These are phyloP conservation scores for Boletus subparvulus DNA, from an alignment of 768 basidiomycete genomes.

Conservation along the genomic window DNA sequence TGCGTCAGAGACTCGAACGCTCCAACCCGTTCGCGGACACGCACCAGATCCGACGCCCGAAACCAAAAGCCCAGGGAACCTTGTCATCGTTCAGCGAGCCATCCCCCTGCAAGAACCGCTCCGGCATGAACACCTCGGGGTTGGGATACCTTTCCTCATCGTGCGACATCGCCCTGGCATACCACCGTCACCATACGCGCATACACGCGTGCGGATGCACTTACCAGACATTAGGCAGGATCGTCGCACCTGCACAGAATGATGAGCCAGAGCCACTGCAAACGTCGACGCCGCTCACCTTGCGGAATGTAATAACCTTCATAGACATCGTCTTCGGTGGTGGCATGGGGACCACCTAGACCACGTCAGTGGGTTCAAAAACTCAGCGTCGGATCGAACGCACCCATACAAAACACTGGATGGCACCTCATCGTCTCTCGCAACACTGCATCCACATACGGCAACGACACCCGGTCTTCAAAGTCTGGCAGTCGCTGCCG, in stretches of 20 bases:
- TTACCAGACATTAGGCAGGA: conserved; percentile 17
- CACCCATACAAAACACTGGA: conserved; percentile 28
- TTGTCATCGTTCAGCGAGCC: conserved; percentile 18
- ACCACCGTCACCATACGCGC: not conserved
- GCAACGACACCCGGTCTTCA: conserved; percentile 27
- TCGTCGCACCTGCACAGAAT: conserved; percentile 2
- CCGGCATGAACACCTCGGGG: conserved; percentile 37
- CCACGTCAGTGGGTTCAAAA: not conserved
- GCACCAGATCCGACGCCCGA: conserved; percentile 24
- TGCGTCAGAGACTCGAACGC: not conserved
- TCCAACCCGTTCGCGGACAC: not conserved
- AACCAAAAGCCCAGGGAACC: conserved; percentile 16
- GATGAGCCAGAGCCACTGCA: not conserved
- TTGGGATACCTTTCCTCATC: conserved; percentile 38
- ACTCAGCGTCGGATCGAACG: not conserved
- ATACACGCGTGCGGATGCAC: not conserved
- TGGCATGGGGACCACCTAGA: conserved; percentile 43
- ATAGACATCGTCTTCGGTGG: conserved; percentile 37
- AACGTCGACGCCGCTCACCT: not conserved
- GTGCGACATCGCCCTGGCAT: conserved; percentile 40
- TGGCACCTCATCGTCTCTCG: conserved; percentile 35
- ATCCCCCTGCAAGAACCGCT: conserved; percentile 32
- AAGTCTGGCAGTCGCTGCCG: conserved; percentile 31
- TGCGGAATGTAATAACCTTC: conserved; percentile 36
- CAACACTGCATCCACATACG: conserved; percentile 35